Percentiles rank a stretch among this genome's conserved stretches.
phyloP scores from a whole-genome alignment of 2,329 filamentous ascomycete species.

The Harringtonia lauricola region DNA sequence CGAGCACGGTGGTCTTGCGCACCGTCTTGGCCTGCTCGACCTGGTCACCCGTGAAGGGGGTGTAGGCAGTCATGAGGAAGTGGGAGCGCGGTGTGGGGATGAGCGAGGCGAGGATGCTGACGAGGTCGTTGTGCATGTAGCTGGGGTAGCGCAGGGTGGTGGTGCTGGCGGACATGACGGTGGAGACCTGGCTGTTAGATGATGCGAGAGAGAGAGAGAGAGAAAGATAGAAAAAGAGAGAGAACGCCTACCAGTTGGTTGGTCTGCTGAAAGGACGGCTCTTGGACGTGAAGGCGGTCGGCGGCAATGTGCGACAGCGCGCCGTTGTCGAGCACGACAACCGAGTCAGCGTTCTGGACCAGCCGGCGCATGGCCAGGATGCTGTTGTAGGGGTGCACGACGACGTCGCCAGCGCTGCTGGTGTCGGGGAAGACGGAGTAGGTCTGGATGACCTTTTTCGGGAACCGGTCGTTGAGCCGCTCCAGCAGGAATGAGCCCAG shows the following conservation, averaged over 20 bases:
- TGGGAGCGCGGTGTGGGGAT: slow-evolving; percentile 95
- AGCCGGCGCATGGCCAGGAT: slow-evolving; percentile 81
- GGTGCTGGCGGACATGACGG: slow-evolving; percentile 97
- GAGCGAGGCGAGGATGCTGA: slow-evolving; percentile 89
- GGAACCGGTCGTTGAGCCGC: slow-evolving; percentile 90
- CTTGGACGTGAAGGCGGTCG: slow-evolving; percentile 86
- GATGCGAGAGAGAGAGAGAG: not conserved
- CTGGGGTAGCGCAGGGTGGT: slow-evolving; percentile 94
- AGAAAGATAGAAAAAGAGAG: not conserved
- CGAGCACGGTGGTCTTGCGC: slow-evolving; percentile 92
- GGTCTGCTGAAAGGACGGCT: slow-evolving; percentile 92
- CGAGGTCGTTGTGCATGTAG: slow-evolving; percentile 99
- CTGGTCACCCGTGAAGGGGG: slow-evolving; percentile 91
- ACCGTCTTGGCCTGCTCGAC: slow-evolving; percentile 96
- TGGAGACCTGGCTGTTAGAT: slow-evolving; percentile 52
- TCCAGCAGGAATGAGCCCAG: slow-evolving; percentile 91
- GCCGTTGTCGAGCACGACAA: slow-evolving; percentile 94
- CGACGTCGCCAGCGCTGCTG: slow-evolving; percentile 75
- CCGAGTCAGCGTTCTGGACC: slow-evolving; percentile 93
- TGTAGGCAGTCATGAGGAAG: slow-evolving; percentile 98
- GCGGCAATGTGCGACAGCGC: slow-evolving; percentile 89
- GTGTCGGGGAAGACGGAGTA: slow-evolving; percentile 98
- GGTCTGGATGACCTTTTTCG: slow-evolving; percentile 98
- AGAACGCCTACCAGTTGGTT: slow-evolving; percentile 65
- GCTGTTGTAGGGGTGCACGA: slow-evolving; percentile 98